Evolutionary conservation across 441 rosid genomes (phyloP).

Genomic region (Brassica balearica): DNA sequence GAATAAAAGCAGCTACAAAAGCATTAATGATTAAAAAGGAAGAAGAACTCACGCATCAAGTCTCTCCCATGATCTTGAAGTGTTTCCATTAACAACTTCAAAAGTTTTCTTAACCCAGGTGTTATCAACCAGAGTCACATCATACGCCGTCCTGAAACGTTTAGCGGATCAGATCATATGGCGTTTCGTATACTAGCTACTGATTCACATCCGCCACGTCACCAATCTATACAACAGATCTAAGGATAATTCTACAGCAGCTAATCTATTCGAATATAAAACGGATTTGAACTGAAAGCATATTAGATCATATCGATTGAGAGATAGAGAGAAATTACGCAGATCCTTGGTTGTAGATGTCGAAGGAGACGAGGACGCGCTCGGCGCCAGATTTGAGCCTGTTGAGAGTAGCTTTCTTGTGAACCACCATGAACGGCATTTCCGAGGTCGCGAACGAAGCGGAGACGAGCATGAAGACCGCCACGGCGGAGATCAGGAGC

Average conservation of each 20-base stretch:
- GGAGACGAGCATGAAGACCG: conserved; percentile 54
- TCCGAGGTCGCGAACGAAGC: conserved; percentile 64
- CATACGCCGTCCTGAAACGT: conserved; percentile 76
- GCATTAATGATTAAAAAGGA: background rate
- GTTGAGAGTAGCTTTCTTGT: conserved; percentile 85
- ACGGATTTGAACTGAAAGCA: conserved; percentile 24
- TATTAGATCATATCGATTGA: background rate
- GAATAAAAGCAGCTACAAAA: background rate
- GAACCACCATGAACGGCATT: conserved; percentile 86
- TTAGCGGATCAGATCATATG: conserved; percentile 26
- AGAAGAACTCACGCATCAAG: conserved; percentile 81
- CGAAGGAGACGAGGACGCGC: conserved; percentile 77
- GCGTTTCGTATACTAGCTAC: background rate
- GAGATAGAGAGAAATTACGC: conserved; percentile 53
- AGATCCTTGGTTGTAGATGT: conserved; percentile 91
- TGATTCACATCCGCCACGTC: background rate
- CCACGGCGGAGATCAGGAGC: conserved; percentile 48
- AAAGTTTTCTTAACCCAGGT: conserved; percentile 72
- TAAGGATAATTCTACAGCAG: background rate
- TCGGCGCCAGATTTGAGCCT: conserved; percentile 88
- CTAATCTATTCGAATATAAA: conserved; percentile 4
- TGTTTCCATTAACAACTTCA: conserved; percentile 73
- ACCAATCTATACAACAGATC: conserved; percentile 11
- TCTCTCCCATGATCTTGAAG: conserved; percentile 88
- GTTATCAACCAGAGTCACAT: conserved; percentile 71